A percentile compares a stretch with the other conserved stretches of the same genome.
These are phyloP conservation scores for Penicillium soppii DNA, from an alignment of 495 filamentous ascomycete genomes.

Conservation along the genomic window DNA sequence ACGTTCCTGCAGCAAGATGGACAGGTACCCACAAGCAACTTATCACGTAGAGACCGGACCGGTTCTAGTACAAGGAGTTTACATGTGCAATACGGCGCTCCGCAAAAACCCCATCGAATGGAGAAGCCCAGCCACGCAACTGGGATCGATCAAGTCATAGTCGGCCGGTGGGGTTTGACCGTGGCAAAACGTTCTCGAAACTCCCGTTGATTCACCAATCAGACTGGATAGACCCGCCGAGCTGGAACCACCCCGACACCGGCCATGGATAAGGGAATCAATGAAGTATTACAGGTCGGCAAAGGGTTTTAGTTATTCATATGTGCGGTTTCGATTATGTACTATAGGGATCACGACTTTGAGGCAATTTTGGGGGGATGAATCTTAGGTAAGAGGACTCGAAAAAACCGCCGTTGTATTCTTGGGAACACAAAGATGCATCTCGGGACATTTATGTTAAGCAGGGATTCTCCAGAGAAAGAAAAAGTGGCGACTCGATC, in stretches of 20 bases:
- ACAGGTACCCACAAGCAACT: constrained; percentile 1
- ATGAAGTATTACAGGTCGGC: constrained; percentile 10
- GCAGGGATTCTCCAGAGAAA: constrained; percentile 20
- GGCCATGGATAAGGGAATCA: constrained; percentile 22
- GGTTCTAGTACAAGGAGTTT: background rate
- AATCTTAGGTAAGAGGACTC: background rate
- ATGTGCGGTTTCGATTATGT: constrained; percentile 6
- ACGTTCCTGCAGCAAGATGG: constrained; percentile 5
- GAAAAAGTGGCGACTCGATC: constrained; percentile 21
- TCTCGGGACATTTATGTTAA: background rate
- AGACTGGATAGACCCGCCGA: background rate
- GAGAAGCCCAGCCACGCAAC: constrained; percentile 17
- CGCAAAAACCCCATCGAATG: constrained; percentile 12
- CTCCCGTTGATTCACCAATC: constrained; percentile 15
- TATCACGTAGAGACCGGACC: background rate
- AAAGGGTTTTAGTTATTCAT: constrained; percentile 8
- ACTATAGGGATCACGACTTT: constrained; percentile 3
- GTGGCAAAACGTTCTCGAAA: constrained; percentile 43
- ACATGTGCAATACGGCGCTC: constrained; percentile 12
- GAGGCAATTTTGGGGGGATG: background rate
- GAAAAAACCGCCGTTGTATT: background rate
- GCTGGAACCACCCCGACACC: constrained; percentile 32
- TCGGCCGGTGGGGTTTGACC: constrained; percentile 23
- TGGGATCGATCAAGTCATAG: constrained; percentile 15
- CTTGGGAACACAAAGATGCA: background rate